A percentile compares a stretch with the other conserved stretches of the same genome.
Conservation (phyloP, 2,329 filamentous ascomycete genomes). For the Aspergillus sp. region DNA sequence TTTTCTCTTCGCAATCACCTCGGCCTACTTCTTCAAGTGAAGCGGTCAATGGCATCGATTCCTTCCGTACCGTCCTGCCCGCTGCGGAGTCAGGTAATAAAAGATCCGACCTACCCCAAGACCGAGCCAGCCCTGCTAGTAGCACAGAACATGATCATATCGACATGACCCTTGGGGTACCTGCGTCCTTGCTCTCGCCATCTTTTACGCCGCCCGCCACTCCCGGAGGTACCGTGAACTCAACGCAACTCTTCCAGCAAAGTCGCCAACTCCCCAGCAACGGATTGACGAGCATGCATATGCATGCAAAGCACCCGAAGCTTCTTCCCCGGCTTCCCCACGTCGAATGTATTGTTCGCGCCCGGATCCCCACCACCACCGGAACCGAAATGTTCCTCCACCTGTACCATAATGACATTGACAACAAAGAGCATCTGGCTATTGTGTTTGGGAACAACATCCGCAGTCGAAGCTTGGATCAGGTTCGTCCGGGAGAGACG, state of each 20-base stretch:
- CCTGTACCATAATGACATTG: slow-evolving; percentile 84
- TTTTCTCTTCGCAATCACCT: slow-evolving; percentile 37
- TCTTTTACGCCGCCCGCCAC: slow-evolving; percentile 44
- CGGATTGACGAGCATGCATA: slow-evolving; percentile 17
- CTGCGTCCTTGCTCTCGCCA: slow-evolving; percentile 49
- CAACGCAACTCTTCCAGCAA: slow-evolving; percentile 23
- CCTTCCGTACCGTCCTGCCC: slow-evolving; percentile 1
- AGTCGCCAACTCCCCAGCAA: slow-evolving; percentile 20
- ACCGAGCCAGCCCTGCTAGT: slow-evolving; percentile 14
- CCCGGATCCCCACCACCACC: slow-evolving; percentile 84
- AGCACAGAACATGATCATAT: slow-evolving; percentile 18
- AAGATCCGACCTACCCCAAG: slow-evolving; percentile 3
- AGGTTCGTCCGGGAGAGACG: slow-evolving; percentile 40
- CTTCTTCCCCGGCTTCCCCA: slow-evolving; percentile 69
- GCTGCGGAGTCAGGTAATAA: not conserved
- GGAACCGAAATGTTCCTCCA: slow-evolving; percentile 97
- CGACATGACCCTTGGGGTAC: slow-evolving; percentile 40
- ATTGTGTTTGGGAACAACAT: slow-evolving; percentile 93
- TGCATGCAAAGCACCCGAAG: slow-evolving; percentile 55
- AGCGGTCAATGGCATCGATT: slow-evolving; percentile 14
- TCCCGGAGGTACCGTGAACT: slow-evolving; percentile 33
- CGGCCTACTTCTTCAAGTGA: slow-evolving; percentile 16
- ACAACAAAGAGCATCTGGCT: slow-evolving; percentile 92
- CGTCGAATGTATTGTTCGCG: slow-evolving; percentile 90
- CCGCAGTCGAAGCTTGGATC: slow-evolving; percentile 56